phyloP scores from a whole-genome alignment of 192 early-diverging fungal genomes.

The Backusella luteola region DNA sequence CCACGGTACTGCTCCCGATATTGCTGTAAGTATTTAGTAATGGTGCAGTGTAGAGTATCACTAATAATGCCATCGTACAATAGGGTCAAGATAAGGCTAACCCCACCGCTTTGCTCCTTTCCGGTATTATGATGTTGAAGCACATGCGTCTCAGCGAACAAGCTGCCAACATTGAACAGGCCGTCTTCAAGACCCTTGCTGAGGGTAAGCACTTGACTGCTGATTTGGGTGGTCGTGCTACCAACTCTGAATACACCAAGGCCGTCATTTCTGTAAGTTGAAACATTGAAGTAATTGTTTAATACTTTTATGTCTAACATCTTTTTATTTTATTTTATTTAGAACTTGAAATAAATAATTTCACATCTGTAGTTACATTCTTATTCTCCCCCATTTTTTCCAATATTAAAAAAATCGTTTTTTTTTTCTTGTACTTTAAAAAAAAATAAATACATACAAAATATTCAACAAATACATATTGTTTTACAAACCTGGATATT shows the following conservation, averaged over 20 bases:
- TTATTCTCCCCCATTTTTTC: neutral
- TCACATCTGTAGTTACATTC: neutral
- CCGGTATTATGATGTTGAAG: conserved; percentile 96
- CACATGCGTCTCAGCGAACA: conserved; percentile 87
- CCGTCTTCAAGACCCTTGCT: conserved; percentile 93
- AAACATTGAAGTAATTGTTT: neutral
- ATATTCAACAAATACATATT: too few species aligned
- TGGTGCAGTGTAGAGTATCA: neutral
- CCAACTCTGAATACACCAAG: conserved; percentile 82
- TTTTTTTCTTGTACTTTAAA: conserved; percentile 9
- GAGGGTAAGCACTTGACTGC: conserved; percentile 86
- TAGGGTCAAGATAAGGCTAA: conserved; percentile 78
- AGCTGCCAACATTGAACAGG: conserved; percentile 84
- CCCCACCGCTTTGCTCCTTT: conserved; percentile 92
- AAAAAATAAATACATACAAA: conserved; percentile 3
- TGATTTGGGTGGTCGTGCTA: conserved; percentile 86
- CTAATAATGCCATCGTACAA: neutral
- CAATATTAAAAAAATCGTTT: conserved; percentile 2
- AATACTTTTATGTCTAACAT: neutral
- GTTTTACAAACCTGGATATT: too few species aligned
- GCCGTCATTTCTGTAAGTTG: conserved; percentile 68
- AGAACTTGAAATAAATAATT: neutral
- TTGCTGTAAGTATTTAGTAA: conserved; percentile 64
- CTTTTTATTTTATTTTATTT: neutral
- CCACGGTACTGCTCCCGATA: conserved; percentile 96